Conservation (phyloP, 1,139 yeast genomes). For the Zygosaccharomyces pseudobailii region DNA sequence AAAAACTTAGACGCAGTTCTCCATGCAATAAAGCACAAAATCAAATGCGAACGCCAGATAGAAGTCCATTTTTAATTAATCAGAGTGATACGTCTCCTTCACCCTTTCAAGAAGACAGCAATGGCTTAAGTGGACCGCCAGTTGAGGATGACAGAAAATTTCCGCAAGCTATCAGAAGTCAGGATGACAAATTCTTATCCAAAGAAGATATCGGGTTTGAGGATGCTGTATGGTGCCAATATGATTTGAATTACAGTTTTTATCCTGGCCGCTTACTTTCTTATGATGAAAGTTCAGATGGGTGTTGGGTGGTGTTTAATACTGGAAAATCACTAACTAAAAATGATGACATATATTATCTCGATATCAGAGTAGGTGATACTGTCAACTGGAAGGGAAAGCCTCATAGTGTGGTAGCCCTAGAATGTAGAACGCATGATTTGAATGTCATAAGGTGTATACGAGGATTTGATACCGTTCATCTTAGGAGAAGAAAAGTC, state of each 20-base stretch:
- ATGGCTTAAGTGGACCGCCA: not conserved
- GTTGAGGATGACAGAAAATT: not conserved
- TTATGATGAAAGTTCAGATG: conserved; percentile 17
- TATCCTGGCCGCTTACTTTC: conserved; percentile 35
- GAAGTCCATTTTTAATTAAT: not conserved
- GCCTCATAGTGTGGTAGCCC: conserved; percentile 45
- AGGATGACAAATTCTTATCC: conserved; percentile 19
- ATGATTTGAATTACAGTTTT: conserved; percentile 29
- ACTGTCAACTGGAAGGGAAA: conserved; percentile 30
- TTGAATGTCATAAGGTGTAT: conserved; percentile 42
- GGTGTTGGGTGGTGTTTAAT: conserved; percentile 25
- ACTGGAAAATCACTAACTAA: conserved; percentile 18
- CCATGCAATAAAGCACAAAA: no score
- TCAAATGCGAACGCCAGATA: not conserved
- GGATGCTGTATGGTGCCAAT: conserved; percentile 37
- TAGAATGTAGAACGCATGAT: conserved; percentile 32
- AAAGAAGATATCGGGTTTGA: conserved; percentile 29
- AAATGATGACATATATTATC: conserved; percentile 27
- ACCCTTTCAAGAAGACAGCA: not conserved
- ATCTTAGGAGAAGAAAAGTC: conserved; percentile 33
- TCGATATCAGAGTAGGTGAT: conserved; percentile 44
- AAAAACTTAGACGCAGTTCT: conserved; percentile 1
- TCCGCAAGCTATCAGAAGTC: conserved; percentile 13
- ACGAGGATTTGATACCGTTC: conserved; percentile 53
- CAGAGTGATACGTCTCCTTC: no score